phyloP scores from a whole-genome alignment of 768 basidiomycete species.

The Rhodocollybia butyracea region DNA sequence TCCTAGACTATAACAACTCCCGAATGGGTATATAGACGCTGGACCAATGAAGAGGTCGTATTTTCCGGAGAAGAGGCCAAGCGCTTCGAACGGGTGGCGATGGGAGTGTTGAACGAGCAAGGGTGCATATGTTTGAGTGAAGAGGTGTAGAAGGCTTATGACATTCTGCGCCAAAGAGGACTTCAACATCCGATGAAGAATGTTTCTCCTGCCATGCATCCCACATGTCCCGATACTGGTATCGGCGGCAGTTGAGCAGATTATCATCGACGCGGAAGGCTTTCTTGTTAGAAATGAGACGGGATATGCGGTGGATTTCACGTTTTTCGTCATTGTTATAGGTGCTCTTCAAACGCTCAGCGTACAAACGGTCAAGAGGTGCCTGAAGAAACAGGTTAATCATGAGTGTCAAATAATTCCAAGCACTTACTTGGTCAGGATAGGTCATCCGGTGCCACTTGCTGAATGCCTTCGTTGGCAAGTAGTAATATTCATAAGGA shows the following conservation, averaged over 20 bases:
- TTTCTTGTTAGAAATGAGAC: not conserved
- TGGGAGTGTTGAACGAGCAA: too few relatives aligned
- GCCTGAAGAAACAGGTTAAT: not conserved
- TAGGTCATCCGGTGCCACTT: constrained; percentile 2
- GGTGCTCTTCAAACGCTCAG: not conserved
- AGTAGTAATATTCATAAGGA: not conserved
- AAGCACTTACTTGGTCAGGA: not conserved
- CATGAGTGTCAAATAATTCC: not conserved
- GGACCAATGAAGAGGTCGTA: too few relatives aligned
- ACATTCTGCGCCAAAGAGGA: too few relatives aligned
- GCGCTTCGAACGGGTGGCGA: too few relatives aligned
- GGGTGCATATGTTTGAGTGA: too few relatives aligned
- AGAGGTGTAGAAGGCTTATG: too few relatives aligned
- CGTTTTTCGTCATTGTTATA: not conserved
- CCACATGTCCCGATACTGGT: constrained; percentile 1
- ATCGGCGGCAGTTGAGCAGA: not conserved
- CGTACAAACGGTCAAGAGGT: not conserved
- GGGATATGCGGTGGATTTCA: constrained; percentile 1
- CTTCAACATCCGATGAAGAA: not conserved
- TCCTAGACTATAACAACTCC: too few relatives aligned
- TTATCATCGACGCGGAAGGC: not conserved
- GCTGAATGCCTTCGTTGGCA: not conserved
- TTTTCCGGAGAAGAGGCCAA: too few relatives aligned
- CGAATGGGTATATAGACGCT: too few relatives aligned
- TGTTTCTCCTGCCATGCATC: not conserved